A percentile compares a stretch with the other conserved stretches of the same genome.
Evolutionary conservation across 805 yeast species (phyloP).

Genomic region (Yamadazyma olivae): DNA sequence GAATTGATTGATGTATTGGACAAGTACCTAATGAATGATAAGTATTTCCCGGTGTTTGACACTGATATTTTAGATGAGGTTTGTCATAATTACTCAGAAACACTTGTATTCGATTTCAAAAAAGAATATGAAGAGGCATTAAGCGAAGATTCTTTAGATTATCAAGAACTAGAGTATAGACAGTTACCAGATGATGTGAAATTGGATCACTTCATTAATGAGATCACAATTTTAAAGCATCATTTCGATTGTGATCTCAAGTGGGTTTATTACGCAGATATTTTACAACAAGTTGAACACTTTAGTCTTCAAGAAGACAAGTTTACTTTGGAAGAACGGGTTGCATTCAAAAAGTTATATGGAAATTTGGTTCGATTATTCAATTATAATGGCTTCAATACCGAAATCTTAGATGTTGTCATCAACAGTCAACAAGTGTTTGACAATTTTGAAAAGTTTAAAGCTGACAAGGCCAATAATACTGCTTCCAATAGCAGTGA

Average conservation of each 20-base stretch:
- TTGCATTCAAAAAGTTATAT: neutral
- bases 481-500: conserved; percentile 18
- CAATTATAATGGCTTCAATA: conserved; percentile 55
- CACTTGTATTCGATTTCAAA: no score
- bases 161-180: neutral
- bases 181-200: neutral
- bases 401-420: conserved; percentile 56
- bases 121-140: neutral
- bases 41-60: no score
- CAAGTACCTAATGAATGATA: no score
- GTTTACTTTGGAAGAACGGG: no score
- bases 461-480: no score
- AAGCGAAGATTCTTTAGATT: neutral
- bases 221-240: no score
- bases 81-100: neutral
- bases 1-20: neutral
- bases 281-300: neutral
- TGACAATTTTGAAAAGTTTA: conserved; percentile 41
- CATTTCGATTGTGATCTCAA: no score
- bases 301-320: neutral
- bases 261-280: no score
- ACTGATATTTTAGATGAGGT: neutral
- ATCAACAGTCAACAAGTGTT: conserved; percentile 48
- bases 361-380: conserved; percentile 34
- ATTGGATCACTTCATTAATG: no score